Conservation (phyloP, 2,329 filamentous ascomycete species). For the Paramyrothecium sp. region DNA sequence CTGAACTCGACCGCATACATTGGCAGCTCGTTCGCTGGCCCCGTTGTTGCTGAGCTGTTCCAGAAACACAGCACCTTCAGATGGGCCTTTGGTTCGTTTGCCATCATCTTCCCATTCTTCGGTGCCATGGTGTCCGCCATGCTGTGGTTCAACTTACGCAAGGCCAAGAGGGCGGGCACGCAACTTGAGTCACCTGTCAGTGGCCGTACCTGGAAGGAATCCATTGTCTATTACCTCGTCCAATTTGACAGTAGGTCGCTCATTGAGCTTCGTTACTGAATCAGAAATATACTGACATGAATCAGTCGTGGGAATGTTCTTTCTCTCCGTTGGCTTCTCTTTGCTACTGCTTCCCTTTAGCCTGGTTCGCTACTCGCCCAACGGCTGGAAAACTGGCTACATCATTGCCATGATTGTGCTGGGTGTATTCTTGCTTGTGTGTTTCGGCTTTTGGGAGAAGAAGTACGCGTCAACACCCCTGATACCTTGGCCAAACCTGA, state of each 20-base stretch:
- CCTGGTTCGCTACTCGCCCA: conserved; percentile 42
- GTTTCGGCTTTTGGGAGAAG: background rate
- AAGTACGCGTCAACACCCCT: background rate
- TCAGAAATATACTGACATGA: conserved; percentile 49
- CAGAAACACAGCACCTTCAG: conserved; percentile 52
- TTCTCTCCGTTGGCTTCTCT: conserved; percentile 53
- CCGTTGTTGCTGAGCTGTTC: conserved; percentile 51
- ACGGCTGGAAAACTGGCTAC: conserved; percentile 46
- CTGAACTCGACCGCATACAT: conserved; percentile 62
- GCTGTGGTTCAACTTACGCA: conserved; percentile 54
- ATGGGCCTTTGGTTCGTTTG: conserved; percentile 67
- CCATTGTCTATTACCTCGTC: background rate
- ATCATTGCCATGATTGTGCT: conserved; percentile 56
- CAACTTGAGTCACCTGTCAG: background rate
- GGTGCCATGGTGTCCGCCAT: conserved; percentile 61
- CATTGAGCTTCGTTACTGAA: conserved; percentile 22
- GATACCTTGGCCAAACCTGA: background rate
- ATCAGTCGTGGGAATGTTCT: conserved; percentile 58
- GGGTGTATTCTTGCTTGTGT: conserved; percentile 31
- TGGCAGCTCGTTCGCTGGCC: conserved; percentile 59
- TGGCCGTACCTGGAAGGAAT: background rate
- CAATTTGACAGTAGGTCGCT: conserved; percentile 37
- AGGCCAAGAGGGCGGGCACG: conserved; percentile 49
- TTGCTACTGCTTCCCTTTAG: conserved; percentile 65
- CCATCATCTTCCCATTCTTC: conserved; percentile 61